Base-by-base conservation (phyloP, 805 yeast genomes). In the Yueomyces sinensis region DNA sequence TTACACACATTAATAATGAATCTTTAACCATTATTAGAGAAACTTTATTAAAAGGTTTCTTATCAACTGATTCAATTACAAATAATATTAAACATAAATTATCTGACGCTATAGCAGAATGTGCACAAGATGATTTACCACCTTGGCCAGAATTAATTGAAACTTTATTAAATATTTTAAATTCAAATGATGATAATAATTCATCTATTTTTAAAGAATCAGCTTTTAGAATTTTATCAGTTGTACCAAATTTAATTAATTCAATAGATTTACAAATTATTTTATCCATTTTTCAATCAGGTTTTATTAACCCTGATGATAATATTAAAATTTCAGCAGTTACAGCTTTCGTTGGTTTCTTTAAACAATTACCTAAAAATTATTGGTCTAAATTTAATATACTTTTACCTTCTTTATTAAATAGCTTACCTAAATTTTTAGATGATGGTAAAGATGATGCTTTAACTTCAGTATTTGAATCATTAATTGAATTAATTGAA, bases 121-220 rank as follows among this genome's bases (percentile, higher is more conserved):
- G 89, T 31, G 93, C 95, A 2, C 76, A 77, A 47, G 79, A 74
- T 38, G 76, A 72, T 13, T 55, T 63, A 32, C 65, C 63, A 17
- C 56, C 64, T 4, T 89, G 98, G 98, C 72, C 77, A 13, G 87
- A 82, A 29, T 68, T 81, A 32, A 59, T 86, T 27, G 84, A 82
- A 34, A 74, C 84, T 1, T 63, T 89, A 28, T 71, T 83, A 41
- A 73, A 71, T 45, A 84, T 91, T 9, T 61, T 76, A 15, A 62
- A 65, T 35, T 58, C 54, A 45, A 52, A 50, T 24, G 80, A 79
- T 48, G 65, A 78, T 13, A 71, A 76, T 37, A n/a, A n/a, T n/a
- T n/a, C n/a, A n/a, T n/a, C n/a, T n/a, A n/a, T n/a, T n/a, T 74
- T 82, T 42, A 74, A 95, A 50, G 97, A 89, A 55, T 79, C 94